phyloP scores from a whole-genome alignment of 495 filamentous ascomycete species.

The Extremus antarcticus region DNA sequence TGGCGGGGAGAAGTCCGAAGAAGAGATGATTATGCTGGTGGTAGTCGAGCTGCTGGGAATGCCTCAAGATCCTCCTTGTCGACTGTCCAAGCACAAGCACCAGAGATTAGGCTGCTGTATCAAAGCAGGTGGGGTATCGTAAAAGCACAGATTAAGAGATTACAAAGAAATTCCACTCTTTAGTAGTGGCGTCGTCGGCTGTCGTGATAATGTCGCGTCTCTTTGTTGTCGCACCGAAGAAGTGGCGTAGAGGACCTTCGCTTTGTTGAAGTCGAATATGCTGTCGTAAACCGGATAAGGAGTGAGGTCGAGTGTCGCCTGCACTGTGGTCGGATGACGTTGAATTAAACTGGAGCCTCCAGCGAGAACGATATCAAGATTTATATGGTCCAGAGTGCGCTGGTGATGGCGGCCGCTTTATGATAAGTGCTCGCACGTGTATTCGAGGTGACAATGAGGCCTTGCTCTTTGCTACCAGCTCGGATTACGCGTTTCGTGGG shows the following conservation, averaged over 20 bases:
- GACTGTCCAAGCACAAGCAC: constrained; percentile 6
- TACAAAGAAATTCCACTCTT: constrained; percentile 19
- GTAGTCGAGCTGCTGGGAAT: neutral
- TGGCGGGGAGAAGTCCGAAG: neutral
- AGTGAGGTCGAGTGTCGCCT: neutral
- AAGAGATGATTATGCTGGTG: constrained; percentile 7
- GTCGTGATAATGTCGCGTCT: constrained; percentile 2
- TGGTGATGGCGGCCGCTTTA: neutral
- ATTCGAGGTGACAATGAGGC: neutral
- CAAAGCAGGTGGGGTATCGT: constrained; percentile 15
- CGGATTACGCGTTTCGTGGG: neutral
- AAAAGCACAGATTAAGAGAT: constrained; percentile 18
- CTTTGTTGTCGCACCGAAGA: constrained; percentile 3
- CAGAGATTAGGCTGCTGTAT: constrained; percentile 19
- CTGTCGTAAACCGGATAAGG: neutral
- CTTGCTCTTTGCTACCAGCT: constrained; percentile 5
- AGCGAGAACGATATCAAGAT: neutral
- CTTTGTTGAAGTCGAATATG: neutral
- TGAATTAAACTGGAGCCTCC: neutral
- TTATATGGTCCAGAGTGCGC: neutral
- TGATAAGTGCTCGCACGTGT: neutral
- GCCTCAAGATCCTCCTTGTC: neutral
- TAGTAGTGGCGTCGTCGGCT: constrained; percentile 1
- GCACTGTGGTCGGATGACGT: neutral
- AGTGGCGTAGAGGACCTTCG: neutral